Base-by-base conservation (phyloP, 2,329 filamentous ascomycete species). In the Trichophyton verrucosum region DNA sequence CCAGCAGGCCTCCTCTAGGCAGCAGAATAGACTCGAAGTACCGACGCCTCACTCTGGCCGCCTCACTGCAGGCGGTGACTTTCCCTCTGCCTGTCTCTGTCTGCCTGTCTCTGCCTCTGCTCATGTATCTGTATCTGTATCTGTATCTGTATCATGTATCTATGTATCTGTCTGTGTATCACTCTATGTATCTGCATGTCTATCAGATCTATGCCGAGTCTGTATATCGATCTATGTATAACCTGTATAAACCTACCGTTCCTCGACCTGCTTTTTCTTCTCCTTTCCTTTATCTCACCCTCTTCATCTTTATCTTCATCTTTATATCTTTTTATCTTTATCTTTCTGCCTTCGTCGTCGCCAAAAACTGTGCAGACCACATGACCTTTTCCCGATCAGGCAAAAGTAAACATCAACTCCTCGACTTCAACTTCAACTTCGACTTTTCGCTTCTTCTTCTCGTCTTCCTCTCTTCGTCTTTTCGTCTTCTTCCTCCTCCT, bases 11-110 rank as follows among this genome's bases (percentile, higher is more conserved):
- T 7, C 4, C 13, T 15, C 40, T 44, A n/a, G 40, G 40, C n/a
- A 17, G 40, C 42, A 24, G 36, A 4, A 36, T 58, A 58, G 20
- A 33, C 56, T 58, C 17, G 33, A 38, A 13, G 33, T 38, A 38
- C 33, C 9, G 33, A 40, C 56, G 56, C 33, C 56, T 58, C 56
- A 58, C 33, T 58, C 20, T n/a, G n/a, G 33, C 56, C 44, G 56
- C 56, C 56, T 58, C 56, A 44, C 56, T 38, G 22, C 27, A 27
- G 56, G 36, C 56, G 20, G 56, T 58, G 56, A 57, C 55, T 44
- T 57, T 17, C n/a, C 17, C 17, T 17, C 22, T 9, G 8, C n/a
- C 40, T n/a, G 6, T n/a, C 13, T n/a, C 40, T 8, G 3, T 33
- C 17, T 20, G 17, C 24, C 24, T 27, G 6, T 27, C 24, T 27